A percentile compares a stretch with the other conserved stretches of the same genome.
Evolutionary conservation across 257 asterid species (phyloP).

Genomic region (Nicotiana attenuata): DNA sequence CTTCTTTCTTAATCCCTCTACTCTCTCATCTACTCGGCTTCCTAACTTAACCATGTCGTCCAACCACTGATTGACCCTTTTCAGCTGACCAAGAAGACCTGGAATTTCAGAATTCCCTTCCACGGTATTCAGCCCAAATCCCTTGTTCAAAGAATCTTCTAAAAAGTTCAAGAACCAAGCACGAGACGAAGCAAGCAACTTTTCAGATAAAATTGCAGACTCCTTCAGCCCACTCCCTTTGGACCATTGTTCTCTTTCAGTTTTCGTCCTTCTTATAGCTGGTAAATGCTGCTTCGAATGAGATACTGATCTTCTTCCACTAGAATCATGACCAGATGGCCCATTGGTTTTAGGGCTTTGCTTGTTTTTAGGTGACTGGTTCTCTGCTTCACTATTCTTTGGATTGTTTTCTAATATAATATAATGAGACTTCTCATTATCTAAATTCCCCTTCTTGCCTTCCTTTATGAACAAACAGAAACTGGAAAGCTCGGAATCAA

Average conservation of each 20-base stretch:
- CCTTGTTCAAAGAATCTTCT: conserved; percentile 43
- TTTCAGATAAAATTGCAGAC: conserved; percentile 51
- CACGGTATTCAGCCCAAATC: conserved; percentile 32
- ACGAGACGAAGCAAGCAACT: conserved; percentile 45
- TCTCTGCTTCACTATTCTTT: conserved; percentile 26
- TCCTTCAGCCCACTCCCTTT: conserved; percentile 45
- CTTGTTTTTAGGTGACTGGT: conserved; percentile 25
- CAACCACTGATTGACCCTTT: conserved; percentile 71
- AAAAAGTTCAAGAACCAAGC: conserved; percentile 71
- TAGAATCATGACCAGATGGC: conserved; percentile 18
- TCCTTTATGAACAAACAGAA: conserved; percentile 53
- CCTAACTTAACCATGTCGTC: conserved; percentile 43
- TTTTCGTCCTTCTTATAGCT: conserved; percentile 20
- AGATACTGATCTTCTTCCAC: conserved; percentile 21
- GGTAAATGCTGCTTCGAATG: conserved; percentile 24
- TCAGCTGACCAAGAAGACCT: conserved; percentile 69
- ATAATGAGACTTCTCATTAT: conserved; percentile 35
- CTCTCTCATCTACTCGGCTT: conserved; percentile 40
- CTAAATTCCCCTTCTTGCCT: conserved; percentile 30
- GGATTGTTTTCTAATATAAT: conserved; percentile 40
- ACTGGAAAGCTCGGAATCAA: conserved; percentile 57
- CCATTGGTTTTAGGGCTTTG: conserved; percentile 22
- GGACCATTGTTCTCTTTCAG: conserved; percentile 22
- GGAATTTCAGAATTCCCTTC: conserved; percentile 39
- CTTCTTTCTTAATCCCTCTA: conserved; percentile 55